These are phyloP conservation scores for Aspergillus baeticus DNA, from an alignment of 495 filamentous ascomycete species.

Conservation along the genomic window DNA sequence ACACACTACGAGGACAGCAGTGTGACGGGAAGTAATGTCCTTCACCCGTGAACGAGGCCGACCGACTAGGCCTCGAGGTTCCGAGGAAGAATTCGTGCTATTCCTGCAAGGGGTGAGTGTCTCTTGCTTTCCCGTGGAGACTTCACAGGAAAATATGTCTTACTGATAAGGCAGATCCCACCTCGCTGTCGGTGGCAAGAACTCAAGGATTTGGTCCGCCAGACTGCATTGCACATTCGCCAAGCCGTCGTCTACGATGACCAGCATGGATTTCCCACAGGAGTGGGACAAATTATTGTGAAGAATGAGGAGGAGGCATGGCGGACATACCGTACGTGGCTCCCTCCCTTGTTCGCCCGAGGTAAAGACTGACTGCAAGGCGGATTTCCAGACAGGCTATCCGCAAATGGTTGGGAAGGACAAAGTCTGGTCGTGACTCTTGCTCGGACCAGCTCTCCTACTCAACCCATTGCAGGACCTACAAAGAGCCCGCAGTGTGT, in stretches of 20 bases:
- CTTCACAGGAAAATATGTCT: background rate
- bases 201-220: constrained; percentile 47
- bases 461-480: constrained; percentile 44
- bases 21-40: constrained; percentile 26
- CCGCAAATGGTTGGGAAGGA: constrained; percentile 47
- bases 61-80: constrained; percentile 28
- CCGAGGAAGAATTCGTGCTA: constrained; percentile 47
- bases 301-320: constrained; percentile 51
- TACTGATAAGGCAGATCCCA: constrained; percentile 36
- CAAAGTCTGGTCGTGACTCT: constrained; percentile 46
- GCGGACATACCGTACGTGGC: constrained; percentile 43
- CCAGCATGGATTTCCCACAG: constrained; percentile 44
- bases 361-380: background rate
- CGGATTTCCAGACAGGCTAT: constrained; percentile 35
- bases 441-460: constrained; percentile 43
- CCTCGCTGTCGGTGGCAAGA: constrained; percentile 51
- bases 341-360: background rate
- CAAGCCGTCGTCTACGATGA: constrained; percentile 51
- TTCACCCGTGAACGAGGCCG: constrained; percentile 34
- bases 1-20: background rate
- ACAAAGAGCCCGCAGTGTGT: constrained; percentile 40
- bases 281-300: constrained; percentile 47
- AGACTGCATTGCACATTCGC: constrained; percentile 47
- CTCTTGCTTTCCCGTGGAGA: background rate
- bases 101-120: constrained; percentile 46